These are phyloP conservation scores for Paramecium biaurelia DNA, from an alignment of 73 alveolate species.

Conservation along the genomic window DNA sequence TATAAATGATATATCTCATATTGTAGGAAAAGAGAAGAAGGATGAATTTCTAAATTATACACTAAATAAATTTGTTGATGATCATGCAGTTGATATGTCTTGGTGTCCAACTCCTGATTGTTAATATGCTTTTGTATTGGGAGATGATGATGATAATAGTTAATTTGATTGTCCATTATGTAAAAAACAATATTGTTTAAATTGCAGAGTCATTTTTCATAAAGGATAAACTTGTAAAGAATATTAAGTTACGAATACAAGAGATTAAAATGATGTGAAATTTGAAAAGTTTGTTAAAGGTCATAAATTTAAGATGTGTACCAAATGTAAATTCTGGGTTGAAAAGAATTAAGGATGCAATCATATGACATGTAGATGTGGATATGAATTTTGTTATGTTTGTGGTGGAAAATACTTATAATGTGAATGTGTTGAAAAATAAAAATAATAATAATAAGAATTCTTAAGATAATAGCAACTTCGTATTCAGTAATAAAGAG, in stretches of 20 bases:
- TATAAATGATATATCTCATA: constrained; percentile 33
- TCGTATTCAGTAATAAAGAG: background rate
- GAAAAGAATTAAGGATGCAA: constrained; percentile 70
- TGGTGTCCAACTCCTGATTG: constrained; percentile 90
- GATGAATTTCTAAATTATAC: constrained; percentile 56
- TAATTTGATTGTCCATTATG: constrained; percentile 68
- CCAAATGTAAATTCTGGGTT: constrained; percentile 68
- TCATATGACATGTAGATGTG: constrained; percentile 75
- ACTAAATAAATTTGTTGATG: constrained; percentile 52
- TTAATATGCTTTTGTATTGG: constrained; percentile 66
- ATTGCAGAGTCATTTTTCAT: constrained; percentile 71
- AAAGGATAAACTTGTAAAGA: constrained; percentile 70
- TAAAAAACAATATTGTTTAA: constrained; percentile 72
- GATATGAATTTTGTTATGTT: constrained; percentile 71
- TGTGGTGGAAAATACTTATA: constrained; percentile 70
- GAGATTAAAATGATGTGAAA: constrained; percentile 59
- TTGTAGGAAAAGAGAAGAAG: constrained; percentile 60
- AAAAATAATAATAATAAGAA: background rate
- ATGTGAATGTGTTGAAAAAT: constrained; percentile 62
- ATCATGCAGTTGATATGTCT: constrained; percentile 69
- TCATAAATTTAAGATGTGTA: constrained; percentile 64
- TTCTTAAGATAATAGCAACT: background rate
- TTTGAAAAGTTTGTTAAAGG: constrained; percentile 70
- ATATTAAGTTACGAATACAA: constrained; percentile 54
- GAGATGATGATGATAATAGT: constrained; percentile 61